Base-by-base conservation (phyloP, 2,329 filamentous ascomycete species). In the Fusarium sp. region DNA sequence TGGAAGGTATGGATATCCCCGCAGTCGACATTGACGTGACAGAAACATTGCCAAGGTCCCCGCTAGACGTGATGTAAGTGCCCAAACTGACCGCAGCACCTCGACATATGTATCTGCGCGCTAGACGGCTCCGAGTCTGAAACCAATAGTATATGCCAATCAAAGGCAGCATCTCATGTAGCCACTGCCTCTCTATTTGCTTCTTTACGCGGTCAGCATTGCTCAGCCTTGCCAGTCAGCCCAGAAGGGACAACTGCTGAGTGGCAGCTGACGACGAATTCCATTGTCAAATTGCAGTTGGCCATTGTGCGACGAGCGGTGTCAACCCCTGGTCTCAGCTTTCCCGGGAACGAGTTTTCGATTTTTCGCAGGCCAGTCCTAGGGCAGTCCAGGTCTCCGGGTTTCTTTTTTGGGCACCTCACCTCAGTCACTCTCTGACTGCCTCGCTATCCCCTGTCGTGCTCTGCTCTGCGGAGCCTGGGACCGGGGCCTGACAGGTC, bases 271-370 rank as follows among this genome's bases (percentile, higher is more conserved):
- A 75, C 63, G 55, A 55, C 60, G 39, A 52, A 47, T 56, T 50
- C 48, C 31, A 12, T 34, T 12, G 27, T 52, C 56, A 70, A 68
- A 72, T 74, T 65, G 66, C 62, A 56, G 61, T 70, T 67, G 64
- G 63, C 55, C 46, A 60, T 59, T 65, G 61, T 60, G 60, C 57
- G 56, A 56, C 57, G 65, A 47, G 62, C 57, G 68, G 59, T 59
- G 66, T 60, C 50, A 62, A 69, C 59, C 64, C 68, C 68, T 72
- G 66, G 62, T 62, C 68, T 73, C 68, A 68, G 71, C 65, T 68
- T 48, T 54, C 28, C 47, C 40, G 59, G 55, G 56, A 9, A 34
- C 31, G 50, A 37, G 37, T 34, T 53, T 54, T 51, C 34, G 18
- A 39, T 56, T 52, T 31, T 52, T 23, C 18, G 18, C 16, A 27